Conservation (phyloP, 805 yeast genomes). For the Vanderwaltozyma tropicalis region DNA sequence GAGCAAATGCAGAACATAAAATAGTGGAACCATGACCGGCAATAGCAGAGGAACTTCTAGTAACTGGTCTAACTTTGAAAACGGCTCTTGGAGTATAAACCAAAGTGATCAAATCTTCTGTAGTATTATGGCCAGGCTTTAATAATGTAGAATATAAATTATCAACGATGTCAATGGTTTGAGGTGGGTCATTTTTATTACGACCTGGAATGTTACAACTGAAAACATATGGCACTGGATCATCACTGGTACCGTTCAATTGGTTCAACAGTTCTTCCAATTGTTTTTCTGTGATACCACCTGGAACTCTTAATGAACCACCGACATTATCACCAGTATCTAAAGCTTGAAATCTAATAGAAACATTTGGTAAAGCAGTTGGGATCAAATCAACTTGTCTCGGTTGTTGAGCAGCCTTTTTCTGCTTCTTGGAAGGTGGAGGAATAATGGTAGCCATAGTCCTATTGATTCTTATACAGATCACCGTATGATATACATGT, state of each 20-base stretch:
- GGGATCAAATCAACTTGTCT: constrained; percentile 69
- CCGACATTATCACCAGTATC: constrained; percentile 85
- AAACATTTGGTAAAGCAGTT: constrained; percentile 71
- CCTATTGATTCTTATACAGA: too few relatives aligned
- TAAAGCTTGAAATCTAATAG: constrained; percentile 82
- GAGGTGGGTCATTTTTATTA: constrained; percentile 30
- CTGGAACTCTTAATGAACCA: constrained; percentile 84
- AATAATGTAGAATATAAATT: constrained; percentile 71
- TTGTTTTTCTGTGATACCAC: constrained; percentile 73
- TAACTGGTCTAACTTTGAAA: constrained; percentile 83
- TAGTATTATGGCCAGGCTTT: constrained; percentile 76
- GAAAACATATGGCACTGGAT: constrained; percentile 85
- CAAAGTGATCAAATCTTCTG: constrained; percentile 87
- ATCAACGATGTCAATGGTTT: constrained; percentile 58
- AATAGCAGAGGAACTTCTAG: constrained; percentile 84
- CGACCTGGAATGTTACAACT: constrained; percentile 46
- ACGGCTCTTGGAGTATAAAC: constrained; percentile 92
- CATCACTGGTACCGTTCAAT: constrained; percentile 57
- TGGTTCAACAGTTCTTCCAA: constrained; percentile 81
- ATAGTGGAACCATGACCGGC: constrained; percentile 95
- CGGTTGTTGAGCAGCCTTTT: constrained; percentile 70
- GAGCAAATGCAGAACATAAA: constrained; percentile 87
- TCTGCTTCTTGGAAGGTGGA: constrained; percentile 86
- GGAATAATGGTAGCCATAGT: constrained; percentile 87
- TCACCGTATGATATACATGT: not conserved